Base-by-base conservation (phyloP, 2,329 filamentous ascomycete species). In the Chaetomium globosum region DNA sequence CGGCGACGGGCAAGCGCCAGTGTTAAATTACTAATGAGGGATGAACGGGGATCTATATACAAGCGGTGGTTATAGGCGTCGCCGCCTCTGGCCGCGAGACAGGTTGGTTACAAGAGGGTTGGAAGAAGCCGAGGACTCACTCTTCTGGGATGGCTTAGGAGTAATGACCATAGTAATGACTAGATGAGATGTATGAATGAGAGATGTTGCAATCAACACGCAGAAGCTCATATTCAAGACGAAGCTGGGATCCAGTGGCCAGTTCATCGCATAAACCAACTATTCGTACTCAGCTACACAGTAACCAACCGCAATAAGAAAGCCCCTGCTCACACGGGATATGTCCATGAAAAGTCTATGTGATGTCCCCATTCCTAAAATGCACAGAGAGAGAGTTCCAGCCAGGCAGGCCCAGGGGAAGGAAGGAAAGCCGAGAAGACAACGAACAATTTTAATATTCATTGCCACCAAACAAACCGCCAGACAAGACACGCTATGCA, bases 161-260 rank as follows among this genome's bases (percentile, higher is more conserved):
- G 3, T 63, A 59, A 66, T 56, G 64, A 61, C 57, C 57, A 52
- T 64, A 54, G 61, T 39, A 64, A 46, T 57, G 49, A 52, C 23
- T 23, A 63, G 51, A 66, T 55, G 64, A 66, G 9, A 36, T 51
- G 49, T 55, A 66, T 63, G 64, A 63, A 63, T 59, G 56, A 48
- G 53, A 58, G 19, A 48, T 8, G 36, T 48, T 19, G 43, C 43
- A 48, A 48, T n/a, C 13, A 48, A 3, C n/a, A 48, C 43, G 9
- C 36, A 19, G 36, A 39, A 39, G 19, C 31, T 19, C 13, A 19
- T 19, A 39, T 19, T 1, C 36, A 39, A 19, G 13, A 13, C 13
- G 36, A 39, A 5, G 36, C 13, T 39, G 36, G 36, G 36, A 39
- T 39, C 1, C 8, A 3, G 16, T 9, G n/a, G 43, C 9, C 43